A percentile compares a stretch with the other conserved stretches of the same genome.
Evolutionary conservation across 768 basidiomycete species (phyloP).

Genomic region (Suillus decipiens): DNA sequence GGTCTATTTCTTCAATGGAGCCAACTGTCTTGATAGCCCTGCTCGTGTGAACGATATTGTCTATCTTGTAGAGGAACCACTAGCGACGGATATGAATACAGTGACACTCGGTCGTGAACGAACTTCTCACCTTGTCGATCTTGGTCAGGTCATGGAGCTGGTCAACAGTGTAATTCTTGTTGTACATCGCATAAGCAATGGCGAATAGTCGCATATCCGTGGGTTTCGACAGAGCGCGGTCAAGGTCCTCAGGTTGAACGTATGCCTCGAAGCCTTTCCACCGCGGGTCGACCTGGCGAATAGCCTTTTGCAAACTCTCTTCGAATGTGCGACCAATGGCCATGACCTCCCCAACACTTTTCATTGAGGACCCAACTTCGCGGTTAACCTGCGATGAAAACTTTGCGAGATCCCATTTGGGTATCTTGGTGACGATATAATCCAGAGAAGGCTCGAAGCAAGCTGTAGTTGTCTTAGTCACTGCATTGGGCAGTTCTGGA

Average conservation of each 20-base stretch:
- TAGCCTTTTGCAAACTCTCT: constrained; percentile 97
- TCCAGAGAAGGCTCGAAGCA: constrained; percentile 99
- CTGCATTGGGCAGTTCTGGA: constrained; percentile 97
- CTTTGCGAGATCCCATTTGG: constrained; percentile 99
- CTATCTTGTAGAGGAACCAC: constrained; percentile 99
- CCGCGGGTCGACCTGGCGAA: constrained; percentile 95
- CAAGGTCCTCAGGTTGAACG: constrained; percentile 82
- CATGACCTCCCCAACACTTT: constrained; percentile 99
- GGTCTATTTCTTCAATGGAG: constrained; percentile 66
- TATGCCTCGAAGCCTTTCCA: constrained; percentile 99
- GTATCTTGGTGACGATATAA: constrained; percentile 99
- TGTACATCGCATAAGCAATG: constrained; percentile 97
- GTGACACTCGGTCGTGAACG: neutral
- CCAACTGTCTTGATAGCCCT: constrained; percentile 69
- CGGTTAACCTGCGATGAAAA: constrained; percentile 93
- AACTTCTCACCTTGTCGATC: constrained; percentile 81
- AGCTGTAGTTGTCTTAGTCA: constrained; percentile 98
- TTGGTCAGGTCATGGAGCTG: constrained; percentile 91
- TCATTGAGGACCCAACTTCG: constrained; percentile 97
- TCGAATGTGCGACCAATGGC: constrained; percentile 99
- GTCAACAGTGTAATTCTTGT: constrained; percentile 88
- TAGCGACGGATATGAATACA: constrained; percentile 26
- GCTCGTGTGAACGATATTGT: constrained; percentile 94
- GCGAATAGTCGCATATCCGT: constrained; percentile 97
- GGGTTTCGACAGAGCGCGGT: constrained; percentile 74